Evolutionary conservation across 352 stramenopile genomes (phyloP), one percentile per base, ranked within the genome.

Genomic region (Phytophthora aleatoria): DNA sequence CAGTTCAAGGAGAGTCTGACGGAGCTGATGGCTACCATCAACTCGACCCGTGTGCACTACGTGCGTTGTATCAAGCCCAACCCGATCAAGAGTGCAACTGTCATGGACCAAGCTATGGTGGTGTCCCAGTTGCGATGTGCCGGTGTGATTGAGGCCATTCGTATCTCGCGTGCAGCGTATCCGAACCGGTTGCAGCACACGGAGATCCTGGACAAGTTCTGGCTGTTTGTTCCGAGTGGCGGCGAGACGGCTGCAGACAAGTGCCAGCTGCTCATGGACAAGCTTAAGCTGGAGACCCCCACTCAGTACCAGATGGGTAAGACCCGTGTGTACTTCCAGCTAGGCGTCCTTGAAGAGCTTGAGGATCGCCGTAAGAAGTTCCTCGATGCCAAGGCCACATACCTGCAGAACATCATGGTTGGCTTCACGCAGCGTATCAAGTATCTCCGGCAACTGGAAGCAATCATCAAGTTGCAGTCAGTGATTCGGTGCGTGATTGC

Each of bases 51-150:
- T 54, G 96, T 98, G 13, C 97, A 99, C 69, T 99, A 99, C 67
- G 96, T 99, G 49, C 89, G 97, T 38, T 99, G 98, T 77, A 98
- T 99, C 59, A 99, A 99, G 82, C 97, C 98, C 0, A 99, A 99
- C 77, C 89, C 98, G 71, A 90, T 97, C 33, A 98, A 99, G 70
- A 97, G 97, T 66, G 57, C 87, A 7, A 77, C 63, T 1, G 73
- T 57, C n/a, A 93, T 99, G 81, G 95, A 98, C 45, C 76, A 98
- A 36, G 77, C 89, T 24, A 94, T 98, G 80, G 87, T 98, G 4
- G 95, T 98, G 3, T 95, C 98, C 39, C 97, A 99, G 74, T 71
- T 99, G 43, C 86, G 92, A 31, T 99, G 99, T 63, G 96, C 96
- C 64, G 98, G 98, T 86, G 97, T 99, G 11, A 97, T 99, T 69